Evolutionary conservation across 768 basidiomycete species (phyloP).

Genomic region (Trametes villosa): DNA sequence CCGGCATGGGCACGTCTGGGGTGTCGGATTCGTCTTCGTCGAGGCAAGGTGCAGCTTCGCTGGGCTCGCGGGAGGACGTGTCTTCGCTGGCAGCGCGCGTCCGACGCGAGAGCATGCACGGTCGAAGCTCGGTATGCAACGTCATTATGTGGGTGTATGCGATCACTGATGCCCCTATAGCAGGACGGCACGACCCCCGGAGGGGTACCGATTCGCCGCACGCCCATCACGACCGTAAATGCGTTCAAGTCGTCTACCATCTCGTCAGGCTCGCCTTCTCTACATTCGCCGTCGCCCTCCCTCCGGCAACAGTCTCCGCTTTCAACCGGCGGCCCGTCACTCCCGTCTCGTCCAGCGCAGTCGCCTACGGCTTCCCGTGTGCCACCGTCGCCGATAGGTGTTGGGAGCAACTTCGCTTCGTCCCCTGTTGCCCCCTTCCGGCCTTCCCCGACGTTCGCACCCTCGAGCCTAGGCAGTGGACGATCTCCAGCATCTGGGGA

Average conservation of each 20-base stretch:
- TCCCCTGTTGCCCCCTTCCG: conserved; percentile 42
- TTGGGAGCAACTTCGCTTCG: conserved; percentile 31
- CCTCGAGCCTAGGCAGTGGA: conserved; percentile 48
- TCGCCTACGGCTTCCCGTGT: conserved; percentile 49
- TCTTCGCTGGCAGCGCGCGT: conserved; percentile 47
- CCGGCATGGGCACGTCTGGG: conserved; percentile 39
- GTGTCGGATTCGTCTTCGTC: conserved; percentile 47
- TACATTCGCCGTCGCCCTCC: conserved; percentile 53
- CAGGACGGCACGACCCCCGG: conserved; percentile 39
- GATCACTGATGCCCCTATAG: conserved; percentile 25
- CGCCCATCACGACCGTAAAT: conserved; percentile 46
- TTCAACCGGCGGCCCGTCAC: conserved; percentile 37
- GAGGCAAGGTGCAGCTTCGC: conserved; percentile 41
- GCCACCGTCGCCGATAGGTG: conserved; percentile 44
- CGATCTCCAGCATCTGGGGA: conserved; percentile 43
- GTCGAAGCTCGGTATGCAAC: conserved; percentile 36
- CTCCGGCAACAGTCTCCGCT: conserved; percentile 52
- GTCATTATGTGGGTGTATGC: neutral
- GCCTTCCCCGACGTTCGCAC: conserved; percentile 44
- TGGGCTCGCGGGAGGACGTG: conserved; percentile 43
- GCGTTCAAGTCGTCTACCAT: conserved; percentile 57
- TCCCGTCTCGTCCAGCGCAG: conserved; percentile 42
- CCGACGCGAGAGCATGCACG: conserved; percentile 52
- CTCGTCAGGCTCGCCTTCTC: conserved; percentile 51
- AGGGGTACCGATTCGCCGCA: conserved; percentile 49